These are phyloP conservation scores for Tripterygium wilfordii DNA, from an alignment of 177 flowering plant species.

Conservation along the genomic window DNA sequence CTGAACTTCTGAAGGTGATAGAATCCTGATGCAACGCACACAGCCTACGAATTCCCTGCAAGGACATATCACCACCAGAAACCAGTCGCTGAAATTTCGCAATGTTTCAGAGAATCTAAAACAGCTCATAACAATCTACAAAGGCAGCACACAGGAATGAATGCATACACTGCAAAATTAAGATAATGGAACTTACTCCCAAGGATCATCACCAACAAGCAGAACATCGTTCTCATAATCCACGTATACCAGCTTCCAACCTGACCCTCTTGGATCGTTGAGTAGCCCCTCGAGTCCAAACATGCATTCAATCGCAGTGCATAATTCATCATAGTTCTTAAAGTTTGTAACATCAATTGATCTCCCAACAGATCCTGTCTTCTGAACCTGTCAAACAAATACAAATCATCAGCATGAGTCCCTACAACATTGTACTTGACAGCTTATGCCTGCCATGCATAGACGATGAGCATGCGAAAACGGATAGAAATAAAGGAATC, in stretches of 20 bases:
- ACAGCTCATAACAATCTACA: too few species aligned
- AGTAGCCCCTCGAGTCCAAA: slow-evolving; percentile 90
- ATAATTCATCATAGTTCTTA: slow-evolving; percentile 71
- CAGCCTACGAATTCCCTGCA: slow-evolving; percentile 91
- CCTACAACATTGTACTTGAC: too few species aligned
- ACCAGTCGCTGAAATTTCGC: background rate
- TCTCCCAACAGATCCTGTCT: slow-evolving; percentile 96
- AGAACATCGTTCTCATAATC: slow-evolving; percentile 96
- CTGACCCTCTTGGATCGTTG: slow-evolving; percentile 68
- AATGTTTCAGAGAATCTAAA: too few species aligned
- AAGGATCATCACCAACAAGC: slow-evolving; percentile 99
- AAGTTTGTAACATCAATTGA: slow-evolving; percentile 87
- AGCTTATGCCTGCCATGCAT: too few species aligned
- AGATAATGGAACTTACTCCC: slow-evolving; percentile 73
- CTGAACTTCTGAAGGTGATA: slow-evolving; percentile 93
- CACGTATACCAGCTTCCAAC: slow-evolving; percentile 92
- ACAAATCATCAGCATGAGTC: too few species aligned
- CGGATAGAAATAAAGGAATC: too few species aligned
- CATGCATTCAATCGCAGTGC: slow-evolving; percentile 82
- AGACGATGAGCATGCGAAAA: too few species aligned
- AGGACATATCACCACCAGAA: background rate
- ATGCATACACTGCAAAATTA: too few species aligned
- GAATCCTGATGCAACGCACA: slow-evolving; percentile 85
- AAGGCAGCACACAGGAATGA: too few species aligned
- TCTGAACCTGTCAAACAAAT: slow-evolving; percentile 83